Evolutionary conservation across 805 yeast genomes (phyloP), one percentile per base, ranked within the genome.

Genomic region (Lipomyces sp.): DNA sequence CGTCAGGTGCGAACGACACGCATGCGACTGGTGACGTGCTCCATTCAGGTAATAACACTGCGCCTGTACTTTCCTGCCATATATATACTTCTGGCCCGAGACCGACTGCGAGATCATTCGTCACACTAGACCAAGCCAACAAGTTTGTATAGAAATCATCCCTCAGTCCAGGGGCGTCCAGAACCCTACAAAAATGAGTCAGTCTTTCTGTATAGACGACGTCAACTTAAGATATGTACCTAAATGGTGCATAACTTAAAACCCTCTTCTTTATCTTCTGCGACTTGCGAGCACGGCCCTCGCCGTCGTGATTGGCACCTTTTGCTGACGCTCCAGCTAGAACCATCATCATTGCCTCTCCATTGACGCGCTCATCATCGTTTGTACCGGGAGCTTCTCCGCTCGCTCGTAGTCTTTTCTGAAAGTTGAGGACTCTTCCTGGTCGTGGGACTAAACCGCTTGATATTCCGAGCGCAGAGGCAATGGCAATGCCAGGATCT

Each of bases 141-240:
- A 90, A 79, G 73, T 90, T 90, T 0, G 90, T 83, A 76, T 91
- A 92, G 73, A 87, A 91, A 75, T 92, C 96, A 75, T 90, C 88
- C 67, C 88, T 79, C 62, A 91, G 76, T 1, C 86, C 86, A 0
- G 92, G 92, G 0, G 95, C 93, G 73, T 85, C 88, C 24, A 87
- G 75, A 0, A 86, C 86, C 66, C 84, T 80, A 24, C 24, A 69
- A 77, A 84, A 0, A 88, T 55, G 2, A 32, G 24, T 55, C 18
- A 56, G 55, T 34, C 33, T 11, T n/a, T 24, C 33, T 11, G 8
- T 24, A 33, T 37, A 35, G 10, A n/a, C 18, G 33, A 32, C 24
- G 4, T 18, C 29, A 24, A 37, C 29, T 7, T 45, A 6, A 10
- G 2, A 10, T 18, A 13, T 55, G 34, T 57, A 62, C 68, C 68